phyloP scores from a whole-genome alignment of 2,329 filamentous ascomycete species.

The Arthrobotrys sinensis region DNA sequence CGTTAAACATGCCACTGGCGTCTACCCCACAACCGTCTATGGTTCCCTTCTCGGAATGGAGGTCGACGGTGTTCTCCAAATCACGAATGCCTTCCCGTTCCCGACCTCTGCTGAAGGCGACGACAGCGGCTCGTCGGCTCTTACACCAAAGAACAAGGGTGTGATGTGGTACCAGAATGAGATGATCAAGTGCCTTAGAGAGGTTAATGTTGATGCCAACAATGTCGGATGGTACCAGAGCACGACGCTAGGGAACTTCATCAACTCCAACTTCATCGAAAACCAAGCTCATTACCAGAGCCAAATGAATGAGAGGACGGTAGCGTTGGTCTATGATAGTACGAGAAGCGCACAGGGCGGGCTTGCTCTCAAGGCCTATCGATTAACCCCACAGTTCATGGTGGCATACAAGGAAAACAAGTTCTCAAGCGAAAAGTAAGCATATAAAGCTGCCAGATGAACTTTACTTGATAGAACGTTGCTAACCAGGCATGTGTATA shows the following conservation, averaged over 20 bases:
- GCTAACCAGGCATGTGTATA: conserved; percentile 68
- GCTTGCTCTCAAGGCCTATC: conserved; percentile 90
- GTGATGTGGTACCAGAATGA: conserved; percentile 91
- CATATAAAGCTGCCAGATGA: conserved; percentile 73
- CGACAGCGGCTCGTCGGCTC: conserved; percentile 75
- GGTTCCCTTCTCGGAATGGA: conserved; percentile 96
- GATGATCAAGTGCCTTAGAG: conserved; percentile 96
- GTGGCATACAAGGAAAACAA: conserved; percentile 94
- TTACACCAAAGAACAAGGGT: conserved; percentile 91
- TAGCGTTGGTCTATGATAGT: conserved; percentile 94
- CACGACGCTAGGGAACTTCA: conserved; percentile 98
- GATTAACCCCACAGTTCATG: conserved; percentile 89
- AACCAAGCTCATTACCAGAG: conserved; percentile 99
- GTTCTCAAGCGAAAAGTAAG: conserved; percentile 83
- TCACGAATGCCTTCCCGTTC: conserved; percentile 97
- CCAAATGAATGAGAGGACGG: conserved; percentile 85
- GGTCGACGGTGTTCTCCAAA: conserved; percentile 81
- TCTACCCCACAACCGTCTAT: conserved; percentile 89
- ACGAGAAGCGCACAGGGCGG: conserved; percentile 94
- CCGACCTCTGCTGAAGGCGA: conserved; percentile 71
- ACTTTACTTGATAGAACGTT: conserved; percentile 29
- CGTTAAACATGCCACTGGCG: conserved; percentile 91
- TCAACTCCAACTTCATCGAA: conserved; percentile 95
- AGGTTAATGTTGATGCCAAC: conserved; percentile 98
- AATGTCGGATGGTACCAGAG: conserved; percentile 99